Percentiles rank a stretch among this genome's conserved stretches.
Evolutionary conservation across 768 basidiomycete genomes (phyloP).

Genomic region (Xerocomellus amylosporus): DNA sequence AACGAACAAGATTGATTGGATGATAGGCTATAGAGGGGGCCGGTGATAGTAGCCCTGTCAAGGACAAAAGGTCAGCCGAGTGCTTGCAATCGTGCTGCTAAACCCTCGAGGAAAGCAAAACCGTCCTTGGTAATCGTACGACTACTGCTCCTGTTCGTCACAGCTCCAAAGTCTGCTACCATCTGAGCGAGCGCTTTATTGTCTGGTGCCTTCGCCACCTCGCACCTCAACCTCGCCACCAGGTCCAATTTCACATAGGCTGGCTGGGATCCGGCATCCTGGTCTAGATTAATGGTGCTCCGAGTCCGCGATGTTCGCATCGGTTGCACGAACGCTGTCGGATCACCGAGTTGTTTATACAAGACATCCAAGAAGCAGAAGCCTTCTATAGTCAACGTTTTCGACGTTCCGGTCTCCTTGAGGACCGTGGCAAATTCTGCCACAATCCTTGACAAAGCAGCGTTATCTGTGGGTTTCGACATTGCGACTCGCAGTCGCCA

Average conservation of each 20-base stretch:
- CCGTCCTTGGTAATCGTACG: constrained; percentile 78
- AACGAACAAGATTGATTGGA: background rate
- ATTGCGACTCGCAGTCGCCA: constrained; percentile 44
- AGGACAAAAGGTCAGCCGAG: constrained; percentile 11
- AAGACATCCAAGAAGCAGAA: constrained; percentile 68
- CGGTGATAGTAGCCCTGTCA: background rate
- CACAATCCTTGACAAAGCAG: constrained; percentile 50
- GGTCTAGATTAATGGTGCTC: constrained; percentile 42
- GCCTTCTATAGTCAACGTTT: constrained; percentile 65
- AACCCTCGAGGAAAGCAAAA: constrained; percentile 61
- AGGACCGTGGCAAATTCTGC: constrained; percentile 60
- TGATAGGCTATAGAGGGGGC: background rate
- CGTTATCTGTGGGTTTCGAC: constrained; percentile 51
- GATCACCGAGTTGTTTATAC: constrained; percentile 68
- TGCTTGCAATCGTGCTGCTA: constrained; percentile 50
- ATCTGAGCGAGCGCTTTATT: constrained; percentile 61
- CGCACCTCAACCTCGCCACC: constrained; percentile 53
- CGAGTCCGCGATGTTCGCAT: constrained; percentile 45
- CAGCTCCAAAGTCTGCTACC: constrained; percentile 67
- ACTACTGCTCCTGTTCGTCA: constrained; percentile 65
- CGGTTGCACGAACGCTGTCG: constrained; percentile 55
- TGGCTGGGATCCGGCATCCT: constrained; percentile 41
- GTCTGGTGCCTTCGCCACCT: constrained; percentile 48
- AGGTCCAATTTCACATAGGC: constrained; percentile 57
- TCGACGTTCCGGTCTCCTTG: constrained; percentile 59